These are phyloP conservation scores for Lasiosphaeris hirsuta DNA, from an alignment of 495 filamentous ascomycete genomes.

Conservation along the genomic window DNA sequence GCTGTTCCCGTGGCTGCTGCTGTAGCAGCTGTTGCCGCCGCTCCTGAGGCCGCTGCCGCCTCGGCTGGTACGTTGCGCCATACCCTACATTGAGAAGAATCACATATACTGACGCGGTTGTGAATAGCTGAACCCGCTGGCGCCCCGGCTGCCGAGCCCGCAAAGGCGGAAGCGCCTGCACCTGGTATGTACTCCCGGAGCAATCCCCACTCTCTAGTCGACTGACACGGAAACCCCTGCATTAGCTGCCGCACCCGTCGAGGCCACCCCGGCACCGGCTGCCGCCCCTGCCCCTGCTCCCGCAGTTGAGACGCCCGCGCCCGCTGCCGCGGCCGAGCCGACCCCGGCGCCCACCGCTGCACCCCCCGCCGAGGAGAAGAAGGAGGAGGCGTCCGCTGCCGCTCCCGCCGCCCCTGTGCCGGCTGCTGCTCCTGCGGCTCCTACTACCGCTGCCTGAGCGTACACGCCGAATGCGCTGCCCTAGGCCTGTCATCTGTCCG, in stretches of 20 bases:
- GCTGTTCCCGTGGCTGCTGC: constrained; percentile 9
- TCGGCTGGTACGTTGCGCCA: constrained; percentile 1
- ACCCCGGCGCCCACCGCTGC: constrained; percentile 10
- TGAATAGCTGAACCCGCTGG: not conserved
- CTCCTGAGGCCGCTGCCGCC: constrained; percentile 10
- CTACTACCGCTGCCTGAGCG: constrained; percentile 4
- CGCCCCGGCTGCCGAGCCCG: constrained; percentile 11
- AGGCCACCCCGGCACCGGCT: not conserved
- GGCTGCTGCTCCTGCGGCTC: constrained; percentile 11
- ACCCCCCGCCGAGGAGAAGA: constrained; percentile 15
- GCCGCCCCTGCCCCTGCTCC: constrained; percentile 10
- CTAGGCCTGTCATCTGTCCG: too few relatives aligned
- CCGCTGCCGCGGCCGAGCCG: constrained; percentile 5
- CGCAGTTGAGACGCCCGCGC: constrained; percentile 2
- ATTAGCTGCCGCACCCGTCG: not conserved
- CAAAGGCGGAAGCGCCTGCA: not conserved
- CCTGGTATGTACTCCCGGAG: not conserved
- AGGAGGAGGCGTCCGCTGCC: constrained; percentile 20
- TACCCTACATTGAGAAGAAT: not conserved
- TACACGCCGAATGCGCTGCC: not conserved
- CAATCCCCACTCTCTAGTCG: not conserved
- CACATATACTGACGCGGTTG: not conserved
- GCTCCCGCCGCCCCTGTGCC: constrained; percentile 11
- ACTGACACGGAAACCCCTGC: not conserved
- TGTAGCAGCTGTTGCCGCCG: not conserved